Base-by-base conservation (phyloP, 805 yeast species). In the Grigorovia humatica region DNA sequence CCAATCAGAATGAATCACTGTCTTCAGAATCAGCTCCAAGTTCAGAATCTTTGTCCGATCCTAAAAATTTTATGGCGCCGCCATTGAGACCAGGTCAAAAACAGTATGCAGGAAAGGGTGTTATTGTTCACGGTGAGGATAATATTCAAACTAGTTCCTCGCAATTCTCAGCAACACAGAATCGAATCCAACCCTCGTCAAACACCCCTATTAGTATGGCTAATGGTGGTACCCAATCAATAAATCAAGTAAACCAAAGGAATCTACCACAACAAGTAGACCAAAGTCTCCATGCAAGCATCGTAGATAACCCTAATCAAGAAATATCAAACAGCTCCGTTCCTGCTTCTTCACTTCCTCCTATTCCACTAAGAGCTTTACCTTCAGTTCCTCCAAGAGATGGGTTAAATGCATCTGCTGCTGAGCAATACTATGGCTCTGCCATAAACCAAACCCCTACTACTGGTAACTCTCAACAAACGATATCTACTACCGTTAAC, bases 61-160 rank as follows among this genome's bases (percentile, higher is more conserved):
- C 61, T 9, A 41, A 27, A 2, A 42, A 42, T 4, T 64, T 71
- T 32, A 72, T 74, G 6, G 70, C 75, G 1, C 74, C 75, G 9
- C 74, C 75, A 7, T 51, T 70, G 50, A 66, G 60, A 47, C 66
- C 73, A 2, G 74, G 73, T 15, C 74, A 70, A 52, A 54, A 47
- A 40, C 70, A 68, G 51, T 67, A 67, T 50, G 57, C 56, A 9
- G 55, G 63, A 43, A 59, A 57, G 48, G 63, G 63, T 19, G 41
- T 38, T 2, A 35, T 52, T 12, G 44, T 54, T 20, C 38, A 47
- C 13, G 56, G 55, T 17, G 51, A 48, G 13, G 44, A 44, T 11
- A 15, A 40, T 20, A 50, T 47, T 18, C 48, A 44, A 30, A 51
- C 41, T 12, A 18, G 7, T 43, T 43, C 19, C 27, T 51, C 41